phyloP scores from a whole-genome alignment of 2,329 filamentous ascomycete genomes.

The Fusarium hainanense region DNA sequence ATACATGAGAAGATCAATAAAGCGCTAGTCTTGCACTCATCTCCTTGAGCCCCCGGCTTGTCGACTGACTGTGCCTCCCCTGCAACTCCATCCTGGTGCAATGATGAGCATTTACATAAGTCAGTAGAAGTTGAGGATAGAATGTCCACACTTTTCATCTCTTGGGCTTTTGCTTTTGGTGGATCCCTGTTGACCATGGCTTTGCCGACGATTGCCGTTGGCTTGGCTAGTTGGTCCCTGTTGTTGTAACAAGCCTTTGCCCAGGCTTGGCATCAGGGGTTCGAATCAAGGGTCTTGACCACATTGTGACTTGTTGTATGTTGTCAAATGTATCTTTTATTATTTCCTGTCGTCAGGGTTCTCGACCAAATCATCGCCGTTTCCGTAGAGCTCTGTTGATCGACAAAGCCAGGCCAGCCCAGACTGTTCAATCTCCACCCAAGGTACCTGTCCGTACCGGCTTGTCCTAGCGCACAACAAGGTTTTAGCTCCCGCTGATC shows the following conservation, averaged over 20 bases:
- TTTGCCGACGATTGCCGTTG: not conserved
- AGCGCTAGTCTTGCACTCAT: not conserved
- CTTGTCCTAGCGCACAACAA: not conserved
- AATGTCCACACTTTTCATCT: no score
- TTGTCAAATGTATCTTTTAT: not conserved
- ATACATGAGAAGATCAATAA: not conserved
- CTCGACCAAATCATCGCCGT: no score
- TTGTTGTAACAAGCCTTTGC: not conserved
- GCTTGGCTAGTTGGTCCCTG: not conserved
- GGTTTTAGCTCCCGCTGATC: conserved; percentile 8
- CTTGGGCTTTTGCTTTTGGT: no score
- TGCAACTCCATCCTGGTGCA: no score
- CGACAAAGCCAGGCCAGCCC: not conserved
- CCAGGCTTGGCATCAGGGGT: not conserved
- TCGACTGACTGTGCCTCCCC: no score
- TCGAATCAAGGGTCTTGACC: not conserved
- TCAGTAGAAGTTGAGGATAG: no score
- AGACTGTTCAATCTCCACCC: not conserved
- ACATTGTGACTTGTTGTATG: not conserved
- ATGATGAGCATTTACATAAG: no score
- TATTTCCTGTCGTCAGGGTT: no score
- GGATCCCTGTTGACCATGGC: not conserved
- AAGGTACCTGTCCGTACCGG: not conserved
- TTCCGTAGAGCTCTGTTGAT: not conserved
- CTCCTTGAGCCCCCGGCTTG: no score